These are phyloP conservation scores for Aspergillus funiculosus DNA, from an alignment of 495 filamentous ascomycete genomes.

Conservation along the genomic window DNA sequence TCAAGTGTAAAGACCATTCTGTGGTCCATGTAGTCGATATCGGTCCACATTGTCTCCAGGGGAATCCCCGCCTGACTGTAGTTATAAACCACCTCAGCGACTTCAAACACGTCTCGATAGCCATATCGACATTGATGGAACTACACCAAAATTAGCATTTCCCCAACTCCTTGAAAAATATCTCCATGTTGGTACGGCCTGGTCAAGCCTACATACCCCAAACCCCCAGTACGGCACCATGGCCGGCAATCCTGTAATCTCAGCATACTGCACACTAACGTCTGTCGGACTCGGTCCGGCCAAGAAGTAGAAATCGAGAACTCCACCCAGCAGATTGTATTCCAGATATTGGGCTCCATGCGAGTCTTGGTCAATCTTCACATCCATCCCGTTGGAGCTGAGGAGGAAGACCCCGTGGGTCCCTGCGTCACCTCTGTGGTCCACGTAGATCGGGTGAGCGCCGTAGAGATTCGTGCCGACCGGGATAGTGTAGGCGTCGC, in stretches of 20 bases:
- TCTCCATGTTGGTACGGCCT: too few species aligned
- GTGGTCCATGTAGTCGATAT: conserved; percentile 73
- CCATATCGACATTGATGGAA: conserved; percentile 83
- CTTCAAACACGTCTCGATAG: conserved; percentile 67
- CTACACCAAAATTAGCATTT: conserved; percentile 15
- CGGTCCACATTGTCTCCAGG: conserved; percentile 85
- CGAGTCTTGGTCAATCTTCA: conserved; percentile 66
- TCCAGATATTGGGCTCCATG: conserved; percentile 65
- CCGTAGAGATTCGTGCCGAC: conserved; percentile 72
- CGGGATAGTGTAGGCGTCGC: conserved; percentile 63
- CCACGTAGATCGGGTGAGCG: conserved; percentile 77
- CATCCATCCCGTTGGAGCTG: conserved; percentile 82
- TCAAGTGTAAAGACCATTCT: conserved; percentile 70
- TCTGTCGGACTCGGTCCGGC: conserved; percentile 65
- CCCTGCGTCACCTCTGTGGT: conserved; percentile 58
- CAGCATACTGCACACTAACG: conserved; percentile 67
- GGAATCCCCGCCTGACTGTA: conserved; percentile 71
- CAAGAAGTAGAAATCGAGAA: conserved; percentile 80
- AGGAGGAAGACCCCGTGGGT: conserved; percentile 80
- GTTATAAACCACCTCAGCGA: conserved; percentile 74
- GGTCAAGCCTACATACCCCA: conserved; percentile 44
- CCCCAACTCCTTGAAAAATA: not conserved
- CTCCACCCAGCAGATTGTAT: conserved; percentile 78
- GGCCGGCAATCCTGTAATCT: conserved; percentile 58
- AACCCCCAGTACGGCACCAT: conserved; percentile 86